Percentiles rank a stretch among this genome's conserved stretches.
Conservation (phyloP, 345 rosid genomes). For the Salix dunnii region DNA sequence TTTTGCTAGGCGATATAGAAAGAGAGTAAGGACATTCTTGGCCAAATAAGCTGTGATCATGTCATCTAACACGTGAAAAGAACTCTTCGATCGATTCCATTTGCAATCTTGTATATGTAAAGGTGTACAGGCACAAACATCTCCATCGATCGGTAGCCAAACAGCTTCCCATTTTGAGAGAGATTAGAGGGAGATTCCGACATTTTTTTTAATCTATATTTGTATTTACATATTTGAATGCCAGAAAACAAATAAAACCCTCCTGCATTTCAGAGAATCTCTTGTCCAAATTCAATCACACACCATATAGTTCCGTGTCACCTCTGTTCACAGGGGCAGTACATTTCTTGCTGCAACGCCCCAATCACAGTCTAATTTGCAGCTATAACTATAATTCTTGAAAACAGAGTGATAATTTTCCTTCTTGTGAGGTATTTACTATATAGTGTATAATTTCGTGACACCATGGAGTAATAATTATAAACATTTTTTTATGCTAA, state of each 20-base stretch:
- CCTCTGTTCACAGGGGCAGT: not conserved
- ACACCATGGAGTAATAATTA: too few relatives aligned
- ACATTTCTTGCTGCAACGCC: not conserved
- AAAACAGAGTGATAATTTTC: too few relatives aligned
- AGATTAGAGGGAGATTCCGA: not conserved
- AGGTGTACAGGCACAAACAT: not conserved
- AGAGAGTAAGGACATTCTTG: not conserved
- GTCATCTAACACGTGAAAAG: constrained; percentile 23
- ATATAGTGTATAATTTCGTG: too few relatives aligned
- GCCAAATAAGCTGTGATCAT: not conserved
- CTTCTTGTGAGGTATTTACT: too few relatives aligned
- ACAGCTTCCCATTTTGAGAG: not conserved
- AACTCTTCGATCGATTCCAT: not conserved
- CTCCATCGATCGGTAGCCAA: not conserved
- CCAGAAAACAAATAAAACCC: not conserved
- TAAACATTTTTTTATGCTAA: too few relatives aligned
- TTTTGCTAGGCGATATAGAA: not conserved
- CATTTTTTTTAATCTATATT: not conserved
- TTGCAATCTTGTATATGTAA: not conserved
- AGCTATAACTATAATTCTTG: too few relatives aligned
- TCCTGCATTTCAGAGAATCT: not conserved
- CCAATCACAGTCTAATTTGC: not conserved
- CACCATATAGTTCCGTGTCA: not conserved
- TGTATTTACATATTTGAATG: too few relatives aligned
- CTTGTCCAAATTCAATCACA: not conserved